These are phyloP conservation scores for Naganishia sp. DNA, from an alignment of 1,284 basidiomycete genomes.

Conservation along the genomic window DNA sequence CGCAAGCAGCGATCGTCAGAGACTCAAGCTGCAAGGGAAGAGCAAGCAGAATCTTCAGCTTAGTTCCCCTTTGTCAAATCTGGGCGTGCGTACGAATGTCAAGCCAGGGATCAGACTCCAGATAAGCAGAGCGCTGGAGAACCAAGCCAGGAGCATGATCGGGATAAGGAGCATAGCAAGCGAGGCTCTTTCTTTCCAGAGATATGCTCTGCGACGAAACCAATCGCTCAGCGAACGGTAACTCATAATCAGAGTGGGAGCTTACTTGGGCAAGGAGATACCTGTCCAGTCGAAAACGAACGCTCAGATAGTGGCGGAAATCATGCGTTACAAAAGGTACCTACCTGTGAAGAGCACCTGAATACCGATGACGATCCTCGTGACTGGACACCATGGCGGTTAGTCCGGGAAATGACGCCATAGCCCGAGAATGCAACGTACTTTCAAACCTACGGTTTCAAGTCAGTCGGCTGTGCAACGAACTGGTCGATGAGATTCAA, in stretches of 20 bases:
- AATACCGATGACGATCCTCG: constrained; percentile 88
- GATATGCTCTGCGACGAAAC: constrained; percentile 59
- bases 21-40: constrained; percentile 60
- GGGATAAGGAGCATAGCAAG: constrained; percentile 79
- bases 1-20: constrained; percentile 84
- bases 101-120: constrained; percentile 84
- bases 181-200: constrained; percentile 81
- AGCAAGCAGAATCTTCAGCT: background rate
- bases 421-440: background rate
- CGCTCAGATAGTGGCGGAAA: background rate
- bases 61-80: too few species aligned
- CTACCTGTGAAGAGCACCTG: constrained; percentile 79
- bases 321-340: background rate
- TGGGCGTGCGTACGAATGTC: constrained; percentile 60
- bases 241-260: background rate
- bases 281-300: constrained; percentile 59
- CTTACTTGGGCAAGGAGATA: constrained; percentile 82
- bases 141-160: constrained; percentile 82
- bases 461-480: background rate
- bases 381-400: constrained; percentile 57
- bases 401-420: background rate
- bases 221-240: background rate
- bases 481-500: background rate
- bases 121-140: constrained; percentile 76
- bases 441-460: constrained; percentile 6